Percentiles rank a stretch among this genome's conserved stretches.
phyloP scores from a whole-genome alignment of 805 yeast genomes.

The Yarrowia keelungensis region DNA sequence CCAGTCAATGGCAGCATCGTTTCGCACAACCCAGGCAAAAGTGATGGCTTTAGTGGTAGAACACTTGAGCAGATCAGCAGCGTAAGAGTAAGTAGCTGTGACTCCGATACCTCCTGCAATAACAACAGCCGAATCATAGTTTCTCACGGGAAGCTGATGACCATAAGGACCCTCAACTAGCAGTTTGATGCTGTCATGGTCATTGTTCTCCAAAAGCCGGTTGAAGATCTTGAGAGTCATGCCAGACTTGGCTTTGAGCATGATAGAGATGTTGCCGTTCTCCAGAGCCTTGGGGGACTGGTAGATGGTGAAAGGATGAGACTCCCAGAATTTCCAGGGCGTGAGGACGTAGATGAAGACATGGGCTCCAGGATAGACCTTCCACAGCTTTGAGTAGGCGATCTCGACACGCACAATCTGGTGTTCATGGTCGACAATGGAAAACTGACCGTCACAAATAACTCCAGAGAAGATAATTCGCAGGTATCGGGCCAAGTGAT shows the following conservation, averaged over 20 bases:
- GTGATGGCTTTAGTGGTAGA: constrained; percentile 42
- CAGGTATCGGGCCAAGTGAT: constrained; percentile 64
- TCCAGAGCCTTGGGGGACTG: constrained; percentile 46
- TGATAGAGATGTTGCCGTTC: constrained; percentile 57
- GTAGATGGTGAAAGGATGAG: constrained; percentile 70
- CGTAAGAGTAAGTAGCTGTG: constrained; percentile 63
- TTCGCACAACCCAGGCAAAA: constrained; percentile 49
- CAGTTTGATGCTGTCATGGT: constrained; percentile 51
- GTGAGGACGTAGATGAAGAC: constrained; percentile 44
- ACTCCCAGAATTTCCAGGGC: constrained; percentile 64
- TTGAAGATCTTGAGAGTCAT: constrained; percentile 55
- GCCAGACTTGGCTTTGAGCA: constrained; percentile 62
- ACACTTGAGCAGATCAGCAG: constrained; percentile 41
- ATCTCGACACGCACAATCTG: constrained; percentile 43
- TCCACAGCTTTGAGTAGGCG: constrained; percentile 50
- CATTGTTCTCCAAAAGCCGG: constrained; percentile 45
- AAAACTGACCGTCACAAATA: constrained; percentile 53
- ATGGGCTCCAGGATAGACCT: constrained; percentile 43
- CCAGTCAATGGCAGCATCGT: constrained; percentile 47
- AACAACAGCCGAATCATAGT: constrained; percentile 62
- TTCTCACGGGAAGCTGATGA: constrained; percentile 56
- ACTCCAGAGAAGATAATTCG: constrained; percentile 65
- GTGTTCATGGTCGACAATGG: constrained; percentile 59
- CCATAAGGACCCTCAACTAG: constrained; percentile 81
- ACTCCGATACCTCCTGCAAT: constrained; percentile 81